Conservation (phyloP, 176 grass and related monocot species). For the Oryza punctata region DNA sequence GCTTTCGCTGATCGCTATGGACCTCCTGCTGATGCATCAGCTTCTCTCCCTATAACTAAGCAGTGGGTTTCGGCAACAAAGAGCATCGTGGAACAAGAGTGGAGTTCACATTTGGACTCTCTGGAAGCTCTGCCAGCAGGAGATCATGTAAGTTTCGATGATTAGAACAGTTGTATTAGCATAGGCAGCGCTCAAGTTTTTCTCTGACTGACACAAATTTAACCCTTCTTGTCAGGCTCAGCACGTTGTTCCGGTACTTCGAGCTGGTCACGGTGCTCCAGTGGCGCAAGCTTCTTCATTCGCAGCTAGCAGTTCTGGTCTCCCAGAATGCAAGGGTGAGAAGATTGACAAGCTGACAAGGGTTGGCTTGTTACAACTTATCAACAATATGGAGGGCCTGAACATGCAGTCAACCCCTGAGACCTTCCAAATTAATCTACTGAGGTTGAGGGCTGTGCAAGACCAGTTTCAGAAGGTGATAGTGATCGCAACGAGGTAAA, state of each 20-base stretch:
- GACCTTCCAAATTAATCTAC: constrained; percentile 67
- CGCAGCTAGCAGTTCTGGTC: constrained; percentile 34
- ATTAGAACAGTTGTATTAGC: neutral
- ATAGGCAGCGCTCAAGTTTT: neutral
- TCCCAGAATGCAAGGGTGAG: constrained; percentile 83
- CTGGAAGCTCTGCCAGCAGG: constrained; percentile 50
- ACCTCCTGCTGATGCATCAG: constrained; percentile 46
- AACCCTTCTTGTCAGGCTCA: constrained; percentile 48
- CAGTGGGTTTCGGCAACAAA: constrained; percentile 57
- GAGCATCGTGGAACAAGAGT: constrained; percentile 60
- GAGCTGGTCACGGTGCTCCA: constrained; percentile 62
- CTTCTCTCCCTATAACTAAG: constrained; percentile 51
- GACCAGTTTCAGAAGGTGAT: constrained; percentile 79
- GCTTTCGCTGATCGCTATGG: constrained; percentile 79
- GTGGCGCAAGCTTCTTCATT: constrained; percentile 35
- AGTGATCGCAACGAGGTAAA: constrained; percentile 80
- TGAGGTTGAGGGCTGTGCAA: constrained; percentile 75
- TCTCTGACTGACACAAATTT: constrained; percentile 10
- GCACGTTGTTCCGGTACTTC: constrained; percentile 60
- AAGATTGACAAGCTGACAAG: constrained; percentile 70
- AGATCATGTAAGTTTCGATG: constrained; percentile 44
- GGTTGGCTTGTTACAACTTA: constrained; percentile 76
- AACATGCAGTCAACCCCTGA: constrained; percentile 68
- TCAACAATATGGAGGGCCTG: constrained; percentile 60
- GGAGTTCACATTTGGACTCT: constrained; percentile 62